phyloP scores from a whole-genome alignment of 768 basidiomycete species.

The Hygrophorus pudorinus region DNA sequence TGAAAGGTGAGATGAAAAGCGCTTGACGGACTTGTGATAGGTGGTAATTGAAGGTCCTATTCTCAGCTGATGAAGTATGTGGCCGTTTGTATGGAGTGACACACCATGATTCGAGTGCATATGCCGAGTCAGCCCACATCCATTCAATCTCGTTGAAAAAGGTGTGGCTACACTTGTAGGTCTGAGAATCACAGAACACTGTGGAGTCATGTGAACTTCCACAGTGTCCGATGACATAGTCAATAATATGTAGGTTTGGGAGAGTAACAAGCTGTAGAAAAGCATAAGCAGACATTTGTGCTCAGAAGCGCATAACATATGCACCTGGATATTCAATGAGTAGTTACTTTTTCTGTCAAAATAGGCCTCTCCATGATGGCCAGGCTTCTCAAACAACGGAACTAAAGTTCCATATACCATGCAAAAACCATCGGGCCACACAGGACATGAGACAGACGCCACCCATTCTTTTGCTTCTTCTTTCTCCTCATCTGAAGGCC shows the following conservation, averaged over 20 bases:
- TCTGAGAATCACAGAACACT: conserved; percentile 11
- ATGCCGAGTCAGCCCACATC: conserved; percentile 22
- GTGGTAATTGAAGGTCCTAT: no score
- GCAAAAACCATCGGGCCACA: conserved; percentile 20
- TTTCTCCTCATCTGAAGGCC: conserved; percentile 12
- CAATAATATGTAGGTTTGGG: conserved; percentile 18
- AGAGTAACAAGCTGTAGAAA: conserved; percentile 15
- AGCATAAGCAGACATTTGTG: not conserved
- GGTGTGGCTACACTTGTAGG: conserved; percentile 5
- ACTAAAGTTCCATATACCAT: conserved; percentile 25
- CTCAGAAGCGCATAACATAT: conserved; percentile 1
- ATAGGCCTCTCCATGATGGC: conserved; percentile 23
- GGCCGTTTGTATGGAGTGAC: conserved; percentile 22
- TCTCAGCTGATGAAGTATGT: no score
- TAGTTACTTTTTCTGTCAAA: conserved; percentile 22
- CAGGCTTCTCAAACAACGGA: conserved; percentile 20
- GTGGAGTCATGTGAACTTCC: conserved; percentile 20
- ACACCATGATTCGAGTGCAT: conserved; percentile 18
- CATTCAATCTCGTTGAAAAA: conserved; percentile 12
- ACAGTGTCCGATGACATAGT: conserved; percentile 19
- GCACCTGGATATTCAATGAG: conserved; percentile 22
- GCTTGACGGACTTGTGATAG: no score
- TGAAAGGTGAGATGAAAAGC: no score
- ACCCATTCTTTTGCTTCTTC: conserved; percentile 18
- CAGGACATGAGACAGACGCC: conserved; percentile 10